Evolutionary conservation across 2,329 filamentous ascomycete species (phyloP), one percentile per base, ranked within the genome.

Genomic region (Cadophora malorum): DNA sequence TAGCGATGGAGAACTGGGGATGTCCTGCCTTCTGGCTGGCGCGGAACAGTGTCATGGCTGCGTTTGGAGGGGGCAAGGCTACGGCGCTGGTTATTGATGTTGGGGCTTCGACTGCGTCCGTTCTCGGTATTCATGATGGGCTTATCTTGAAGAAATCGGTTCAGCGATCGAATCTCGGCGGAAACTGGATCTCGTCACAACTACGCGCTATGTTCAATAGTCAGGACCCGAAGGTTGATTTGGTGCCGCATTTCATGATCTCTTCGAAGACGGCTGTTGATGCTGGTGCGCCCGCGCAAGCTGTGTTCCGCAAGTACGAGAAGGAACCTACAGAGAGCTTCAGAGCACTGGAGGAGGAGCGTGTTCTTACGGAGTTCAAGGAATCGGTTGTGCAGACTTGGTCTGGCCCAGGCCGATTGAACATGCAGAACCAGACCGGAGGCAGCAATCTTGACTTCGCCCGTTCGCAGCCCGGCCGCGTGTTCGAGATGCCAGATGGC

Each of bases 1-100:
- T 98, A 71, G 94, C 93, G 68, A 97, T 99, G 90, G 96, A 99
- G 84, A 92, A 89, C 77, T 99, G 96, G 94, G 94, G 93, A 33
- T 91, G 91, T 66, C 96, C 96, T 21, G 96, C 96, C 5, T 98
- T 97, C 80, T 99, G 95, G 86, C 84, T 98, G 69, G 93, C 93
- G 71, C 90, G 93, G 76, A 96, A 90, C 64, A 94, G 95, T 31
- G 94, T 97, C 53, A 86, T 97, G 78, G 90, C 95, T 65, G 92
- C 94, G 23, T 98, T 97, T 78, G 94, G 94, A 21, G 91, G 93
- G 19, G 96, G 96, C 71, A 98, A 97, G 81, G 91, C 95, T 0
- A 96, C 93, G 4, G 95, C 94, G 7, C 87, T 99, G 53, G 94
- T 99, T 53, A 86, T 99, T 71, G 96, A 98, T 77, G 88, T 97